These are phyloP conservation scores for Hevea brasiliensis DNA, from an alignment of 345 rosid genomes.

Conservation along the genomic window DNA sequence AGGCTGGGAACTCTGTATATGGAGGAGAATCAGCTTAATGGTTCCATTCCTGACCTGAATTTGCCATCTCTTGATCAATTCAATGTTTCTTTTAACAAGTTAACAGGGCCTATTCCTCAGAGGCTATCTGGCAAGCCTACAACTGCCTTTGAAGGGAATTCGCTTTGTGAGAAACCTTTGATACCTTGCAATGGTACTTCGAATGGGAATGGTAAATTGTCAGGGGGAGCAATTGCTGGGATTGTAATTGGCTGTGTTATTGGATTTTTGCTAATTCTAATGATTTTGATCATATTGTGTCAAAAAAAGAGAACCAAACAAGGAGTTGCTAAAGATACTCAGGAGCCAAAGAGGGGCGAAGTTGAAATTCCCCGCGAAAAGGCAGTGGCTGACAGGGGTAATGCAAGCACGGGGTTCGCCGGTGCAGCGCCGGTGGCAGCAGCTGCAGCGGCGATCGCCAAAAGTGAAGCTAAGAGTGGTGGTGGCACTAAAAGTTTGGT, in stretches of 20 bases:
- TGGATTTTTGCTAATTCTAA: conserved; percentile 35
- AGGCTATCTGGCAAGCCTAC: conserved; percentile 21
- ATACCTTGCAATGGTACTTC: conserved; percentile 32
- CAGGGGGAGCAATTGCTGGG: conserved; percentile 48
- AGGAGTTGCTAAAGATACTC: conserved; percentile 16
- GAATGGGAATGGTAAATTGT: conserved; percentile 18
- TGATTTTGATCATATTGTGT: conserved; percentile 38
- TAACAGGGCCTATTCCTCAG: conserved; percentile 39
- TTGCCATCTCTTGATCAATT: conserved; percentile 33
- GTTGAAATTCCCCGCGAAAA: conserved; percentile 23
- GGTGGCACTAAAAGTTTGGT: conserved; percentile 31
- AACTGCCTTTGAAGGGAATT: conserved; percentile 34
- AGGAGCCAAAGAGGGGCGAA: conserved; percentile 14
- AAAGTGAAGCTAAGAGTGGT: conserved; percentile 21
- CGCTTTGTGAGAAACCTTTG: conserved; percentile 46
- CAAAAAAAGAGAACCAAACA: conserved; percentile 24
- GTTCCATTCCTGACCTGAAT: conserved; percentile 37
- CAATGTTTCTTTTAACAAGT: conserved; percentile 45
- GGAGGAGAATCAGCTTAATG: conserved; percentile 39
- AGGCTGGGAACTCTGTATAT: conserved; percentile 36
- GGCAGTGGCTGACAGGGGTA: conserved; percentile 8
- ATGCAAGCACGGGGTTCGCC: neutral
- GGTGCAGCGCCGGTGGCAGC: neutral
- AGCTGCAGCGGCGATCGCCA: conserved; percentile 2
- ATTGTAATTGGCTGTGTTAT: conserved; percentile 41